Base-by-base conservation (phyloP, 2,329 filamentous ascomycete genomes). In the Zelopaecilomyces penicillatus region DNA sequence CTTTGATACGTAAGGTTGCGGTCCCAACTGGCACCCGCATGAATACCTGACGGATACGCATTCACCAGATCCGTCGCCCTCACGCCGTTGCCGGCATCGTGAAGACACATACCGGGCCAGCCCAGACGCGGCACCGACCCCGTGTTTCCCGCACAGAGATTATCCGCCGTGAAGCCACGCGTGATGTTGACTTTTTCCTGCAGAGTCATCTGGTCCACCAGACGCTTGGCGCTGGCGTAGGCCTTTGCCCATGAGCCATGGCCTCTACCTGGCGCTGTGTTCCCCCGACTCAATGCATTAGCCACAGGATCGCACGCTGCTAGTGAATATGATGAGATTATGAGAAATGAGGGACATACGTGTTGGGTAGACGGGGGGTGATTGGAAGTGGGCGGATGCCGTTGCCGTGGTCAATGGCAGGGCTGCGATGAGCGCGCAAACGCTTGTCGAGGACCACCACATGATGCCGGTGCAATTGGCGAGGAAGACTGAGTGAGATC, bases 121-220 rank as follows among this genome's bases (percentile, higher is more conserved):
- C 59, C 57, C 1, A 74, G 54, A 0, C 71, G 64, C 5, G 69
- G 67, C 1, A 74, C 64, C 0, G 64, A 64, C 4, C 71, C 71
- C 0, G 69, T 71, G 43, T 67, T 72, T 1, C 71, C 71, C 2
- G 69, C 66, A 44, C 71, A 74, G n/a, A 63, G 58, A 47, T 70
- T 74, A 68, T 66, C 64, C 3, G 62, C 79, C 53, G 76, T 72
- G 39, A 81, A 75, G 35, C 70, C 70, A n/a, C 65, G 59, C 1
- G 70, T 74, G 5, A 73, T 58, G 47, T 74, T 73, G 31, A 65
- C 78, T 56, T 81, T 84, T 56, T 85, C 82, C 9, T 81, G 80
- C 2, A 85, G 60, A 0, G 80, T 85, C 74, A 85, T 76, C 42
- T 76, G 71, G 29, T 65, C 63, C 7, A 84, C 80, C 3, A 85